Evolutionary conservation across 176 grass and related monocot species (phyloP).

Genomic region (Aegilops longissima): DNA sequence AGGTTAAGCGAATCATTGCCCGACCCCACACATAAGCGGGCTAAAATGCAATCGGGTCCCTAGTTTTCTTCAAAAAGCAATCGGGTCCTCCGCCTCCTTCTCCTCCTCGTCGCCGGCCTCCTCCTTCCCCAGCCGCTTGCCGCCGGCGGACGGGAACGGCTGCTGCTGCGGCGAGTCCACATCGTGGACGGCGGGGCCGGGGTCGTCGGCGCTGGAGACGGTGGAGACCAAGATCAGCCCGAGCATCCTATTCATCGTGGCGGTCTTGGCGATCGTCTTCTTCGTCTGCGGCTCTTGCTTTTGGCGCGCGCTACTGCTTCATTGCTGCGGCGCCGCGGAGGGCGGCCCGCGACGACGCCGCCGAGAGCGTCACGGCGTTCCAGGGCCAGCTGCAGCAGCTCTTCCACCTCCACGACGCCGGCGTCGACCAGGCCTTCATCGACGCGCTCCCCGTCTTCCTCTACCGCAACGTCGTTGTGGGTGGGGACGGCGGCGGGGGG

Average conservation of each 20-base stretch:
- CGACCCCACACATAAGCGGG: too few relatives aligned
- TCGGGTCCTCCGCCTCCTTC: too few relatives aligned
- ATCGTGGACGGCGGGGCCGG: slow-evolving; percentile 6
- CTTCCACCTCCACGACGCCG: slow-evolving; percentile 91
- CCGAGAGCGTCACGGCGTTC: slow-evolving; percentile 58
- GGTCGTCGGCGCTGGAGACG: background rate
- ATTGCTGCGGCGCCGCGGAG: slow-evolving; percentile 18
- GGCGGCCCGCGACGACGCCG: slow-evolving; percentile 43
- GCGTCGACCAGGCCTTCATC: slow-evolving; percentile 95
- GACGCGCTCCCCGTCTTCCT: slow-evolving; percentile 83
- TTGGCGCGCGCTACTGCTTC: slow-evolving; percentile 58
- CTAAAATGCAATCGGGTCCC: too few relatives aligned
- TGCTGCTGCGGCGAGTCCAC: too few relatives aligned
- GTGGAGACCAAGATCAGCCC: slow-evolving; percentile 73
- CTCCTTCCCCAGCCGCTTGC: too few relatives aligned
- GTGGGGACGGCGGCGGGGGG: background rate
- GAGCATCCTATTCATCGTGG: slow-evolving; percentile 70
- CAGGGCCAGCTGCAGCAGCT: slow-evolving; percentile 95
- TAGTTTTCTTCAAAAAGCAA: too few relatives aligned
- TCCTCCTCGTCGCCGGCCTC: too few relatives aligned
- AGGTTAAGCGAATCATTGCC: too few relatives aligned
- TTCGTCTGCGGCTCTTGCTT: slow-evolving; percentile 80
- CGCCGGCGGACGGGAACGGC: too few relatives aligned
- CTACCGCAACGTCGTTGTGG: slow-evolving; percentile 65
- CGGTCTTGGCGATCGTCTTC: slow-evolving; percentile 70